Percentiles rank a stretch among this genome's conserved stretches.
Evolutionary conservation across 2,329 filamentous ascomycete species (phyloP).

Genomic region (Alternaria ethzedia): DNA sequence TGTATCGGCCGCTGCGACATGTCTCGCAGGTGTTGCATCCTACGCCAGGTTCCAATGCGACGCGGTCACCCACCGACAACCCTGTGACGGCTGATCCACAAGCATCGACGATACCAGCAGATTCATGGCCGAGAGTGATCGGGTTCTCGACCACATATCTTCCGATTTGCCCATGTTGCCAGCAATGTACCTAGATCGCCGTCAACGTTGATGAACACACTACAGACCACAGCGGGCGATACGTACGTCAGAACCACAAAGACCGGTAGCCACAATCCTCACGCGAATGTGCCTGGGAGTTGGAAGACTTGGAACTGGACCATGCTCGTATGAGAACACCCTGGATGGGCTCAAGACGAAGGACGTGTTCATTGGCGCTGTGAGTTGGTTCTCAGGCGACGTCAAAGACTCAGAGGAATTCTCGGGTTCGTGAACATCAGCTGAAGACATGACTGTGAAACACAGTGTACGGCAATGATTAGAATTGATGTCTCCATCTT

Average conservation of each 20-base stretch:
- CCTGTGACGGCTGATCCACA: not conserved
- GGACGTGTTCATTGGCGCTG: not conserved
- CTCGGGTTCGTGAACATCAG: not conserved
- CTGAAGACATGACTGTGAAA: not conserved
- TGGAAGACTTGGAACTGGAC: not conserved
- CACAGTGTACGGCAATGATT: not conserved
- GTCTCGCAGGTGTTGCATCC: not conserved
- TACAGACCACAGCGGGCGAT: not conserved
- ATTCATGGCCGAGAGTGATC: not conserved
- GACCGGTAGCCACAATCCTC: not conserved
- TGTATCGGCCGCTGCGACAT: not conserved
- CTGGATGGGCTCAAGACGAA: not conserved
- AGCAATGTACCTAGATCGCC: not conserved
- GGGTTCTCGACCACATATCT: not conserved
- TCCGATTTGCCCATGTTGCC: not conserved
- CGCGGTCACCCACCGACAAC: not conserved
- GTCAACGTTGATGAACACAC: not conserved
- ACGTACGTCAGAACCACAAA: not conserved
- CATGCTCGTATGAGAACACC: not conserved
- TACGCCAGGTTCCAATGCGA: not conserved
- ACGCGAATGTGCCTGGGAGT: not conserved
- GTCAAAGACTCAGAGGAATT: not conserved
- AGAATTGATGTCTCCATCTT: not conserved
- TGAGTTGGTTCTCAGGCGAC: accelerated
- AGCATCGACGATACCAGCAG: not conserved